Base-by-base conservation (phyloP, 139 green algal species). In the Chlorokybus atmophyticus region DNA sequence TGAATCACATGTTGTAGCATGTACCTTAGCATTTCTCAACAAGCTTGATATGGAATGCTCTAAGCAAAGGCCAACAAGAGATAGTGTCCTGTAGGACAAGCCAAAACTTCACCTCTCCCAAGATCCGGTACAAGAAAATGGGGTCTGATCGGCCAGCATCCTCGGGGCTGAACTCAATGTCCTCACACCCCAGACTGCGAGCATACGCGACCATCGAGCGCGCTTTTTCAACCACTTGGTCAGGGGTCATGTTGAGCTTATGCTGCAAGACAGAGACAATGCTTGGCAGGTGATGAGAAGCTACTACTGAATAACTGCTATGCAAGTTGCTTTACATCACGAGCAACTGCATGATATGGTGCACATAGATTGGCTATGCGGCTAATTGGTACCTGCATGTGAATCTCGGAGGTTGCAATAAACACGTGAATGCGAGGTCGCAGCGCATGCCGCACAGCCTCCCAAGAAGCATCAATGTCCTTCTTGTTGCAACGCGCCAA, bases 111-210 rank as follows among this genome's bases (percentile, higher is more conserved):
- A 93, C 86, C 58, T 83, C 86, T 19, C 27, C 70, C 66, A 81
- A 53, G 24, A 95, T 75, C 30, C 82, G 73, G 73, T 93, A 96
- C 24, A 98, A 80, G 66, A 97, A 98, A 29, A 76, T 44, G 5
- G 82, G 85, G 49, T 95, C 85, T 5, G 83, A 91, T 38, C 84
- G 68, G 50, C 68, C 80, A 2, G 91, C 90, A 41, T 98, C 91
- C 68, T 98, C 91, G 1, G 91, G 88, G 40, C 66, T 85, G 72
- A 98, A 98, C 70, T 98, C 91, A 35, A 98, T 90, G 76, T 98
- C 91, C 4, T 84, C 67, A 67, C 91, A 98, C 27, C 91, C 91
- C 42, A 94, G 65, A 21, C 67, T 78, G 4, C 67, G 60, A 26
- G 94, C 79, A 60, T 90, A 83, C 52, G 73, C 74, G n/a, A 97